A percentile compares a stretch with the other conserved stretches of the same genome.
Evolutionary conservation across 2,329 filamentous ascomycete genomes (phyloP).

Genomic region (Fusarium coffeatum): DNA sequence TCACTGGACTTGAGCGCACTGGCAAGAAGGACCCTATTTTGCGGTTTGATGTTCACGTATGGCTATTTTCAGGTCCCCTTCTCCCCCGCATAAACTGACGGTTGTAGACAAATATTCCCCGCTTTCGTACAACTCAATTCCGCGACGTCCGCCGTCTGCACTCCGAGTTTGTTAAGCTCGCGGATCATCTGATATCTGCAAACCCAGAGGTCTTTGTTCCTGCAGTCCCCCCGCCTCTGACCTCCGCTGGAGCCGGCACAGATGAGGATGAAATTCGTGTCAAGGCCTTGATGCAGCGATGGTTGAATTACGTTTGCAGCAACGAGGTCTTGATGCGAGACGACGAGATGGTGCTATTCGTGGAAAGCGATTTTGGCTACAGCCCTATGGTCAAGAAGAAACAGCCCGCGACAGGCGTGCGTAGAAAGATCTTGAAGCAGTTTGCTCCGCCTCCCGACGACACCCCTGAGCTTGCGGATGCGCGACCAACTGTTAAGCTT

Average conservation of each 20-base stretch:
- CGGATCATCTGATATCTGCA: slow-evolving; percentile 94
- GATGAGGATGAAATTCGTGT: slow-evolving; percentile 94
- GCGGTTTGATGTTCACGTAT: slow-evolving; percentile 95
- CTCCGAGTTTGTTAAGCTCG: slow-evolving; percentile 96
- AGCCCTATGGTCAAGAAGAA: slow-evolving; percentile 95
- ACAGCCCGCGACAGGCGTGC: slow-evolving; percentile 94
- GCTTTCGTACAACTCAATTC: slow-evolving; percentile 97
- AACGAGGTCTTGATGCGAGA: slow-evolving; percentile 95
- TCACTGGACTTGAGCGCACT: slow-evolving; percentile 90
- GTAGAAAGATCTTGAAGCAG: slow-evolving; percentile 96
- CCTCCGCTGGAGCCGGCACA: slow-evolving; percentile 92
- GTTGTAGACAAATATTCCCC: slow-evolving; percentile 92
- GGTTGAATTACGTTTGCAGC: slow-evolving; percentile 92
- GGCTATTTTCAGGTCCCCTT: slow-evolving; percentile 13
- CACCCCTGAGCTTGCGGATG: slow-evolving; percentile 91
- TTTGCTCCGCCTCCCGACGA: slow-evolving; percentile 98
- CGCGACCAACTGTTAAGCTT: slow-evolving; percentile 89
- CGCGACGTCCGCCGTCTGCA: slow-evolving; percentile 96
- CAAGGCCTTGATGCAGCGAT: slow-evolving; percentile 89
- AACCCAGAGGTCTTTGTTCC: slow-evolving; percentile 96
- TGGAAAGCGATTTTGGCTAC: slow-evolving; percentile 99
- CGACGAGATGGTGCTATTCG: slow-evolving; percentile 96
- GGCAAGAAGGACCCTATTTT: slow-evolving; percentile 96
- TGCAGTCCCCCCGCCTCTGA: slow-evolving; percentile 92
- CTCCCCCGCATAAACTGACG: slow-evolving; percentile 39